These are phyloP conservation scores for Starmerella gropengiesseri DNA, from an alignment of 805 yeast genomes.

Conservation along the genomic window DNA sequence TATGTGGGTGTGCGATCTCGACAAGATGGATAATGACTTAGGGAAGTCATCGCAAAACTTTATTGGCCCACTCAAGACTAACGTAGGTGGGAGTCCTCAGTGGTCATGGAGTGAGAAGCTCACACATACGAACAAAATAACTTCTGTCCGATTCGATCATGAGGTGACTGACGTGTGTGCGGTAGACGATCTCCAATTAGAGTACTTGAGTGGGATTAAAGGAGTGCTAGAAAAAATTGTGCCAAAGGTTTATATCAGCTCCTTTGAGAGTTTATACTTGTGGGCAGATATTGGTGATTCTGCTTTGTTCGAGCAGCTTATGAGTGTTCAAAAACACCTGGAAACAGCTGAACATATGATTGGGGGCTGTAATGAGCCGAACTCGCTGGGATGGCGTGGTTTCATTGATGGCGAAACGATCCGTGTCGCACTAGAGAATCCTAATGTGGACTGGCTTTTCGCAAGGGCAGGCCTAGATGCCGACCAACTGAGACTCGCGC, in stretches of 20 bases:
- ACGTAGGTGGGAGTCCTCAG: background rate
- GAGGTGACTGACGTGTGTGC: constrained; percentile 3
- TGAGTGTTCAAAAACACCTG: background rate
- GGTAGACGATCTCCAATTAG: background rate
- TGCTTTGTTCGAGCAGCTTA: constrained; percentile 1
- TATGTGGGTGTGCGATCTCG: constrained; percentile 6
- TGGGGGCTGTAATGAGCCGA: background rate
- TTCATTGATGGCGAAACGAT: constrained; percentile 1
- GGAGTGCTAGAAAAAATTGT: background rate
- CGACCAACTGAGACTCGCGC: background rate
- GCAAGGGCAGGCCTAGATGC: background rate
- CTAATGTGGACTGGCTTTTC: background rate
- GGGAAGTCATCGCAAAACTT: background rate
- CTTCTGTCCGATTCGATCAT: background rate
- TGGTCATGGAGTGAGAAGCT: constrained; percentile 4
- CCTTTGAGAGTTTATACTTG: background rate
- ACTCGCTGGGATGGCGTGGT: constrained; percentile 2
- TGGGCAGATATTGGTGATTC: constrained; percentile 3
- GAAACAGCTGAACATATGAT: constrained; percentile 1
- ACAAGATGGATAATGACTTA: background rate
- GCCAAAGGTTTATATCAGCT: constrained; percentile 4
- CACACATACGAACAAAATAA: background rate
- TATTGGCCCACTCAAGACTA: constrained; percentile 1
- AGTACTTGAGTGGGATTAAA: background rate
- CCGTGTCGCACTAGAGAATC: background rate